Evolutionary conservation across 75 land plant genomes (phyloP).

Genomic region (Ceratopteris richardii): DNA sequence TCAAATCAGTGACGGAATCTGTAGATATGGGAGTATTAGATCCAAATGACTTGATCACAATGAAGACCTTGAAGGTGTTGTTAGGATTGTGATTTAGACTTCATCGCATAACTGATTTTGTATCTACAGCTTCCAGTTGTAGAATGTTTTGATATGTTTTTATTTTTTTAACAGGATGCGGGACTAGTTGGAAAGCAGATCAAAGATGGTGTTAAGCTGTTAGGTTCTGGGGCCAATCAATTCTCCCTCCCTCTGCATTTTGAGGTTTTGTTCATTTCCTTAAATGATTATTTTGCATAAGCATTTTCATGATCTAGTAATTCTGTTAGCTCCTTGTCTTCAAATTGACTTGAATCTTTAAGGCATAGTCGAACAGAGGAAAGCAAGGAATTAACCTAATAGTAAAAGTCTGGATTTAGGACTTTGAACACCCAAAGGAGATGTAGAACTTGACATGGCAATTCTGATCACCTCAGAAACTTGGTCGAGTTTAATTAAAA

Average conservation of each 20-base stretch:
- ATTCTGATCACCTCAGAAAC: too few relatives aligned
- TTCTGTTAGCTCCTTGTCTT: too few relatives aligned
- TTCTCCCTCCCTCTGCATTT: slow-evolving; percentile 81
- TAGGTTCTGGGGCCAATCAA: slow-evolving; percentile 59
- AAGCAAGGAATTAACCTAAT: too few relatives aligned
- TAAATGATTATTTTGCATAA: neutral
- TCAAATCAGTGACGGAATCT: slow-evolving; percentile 60
- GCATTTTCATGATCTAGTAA: neutral
- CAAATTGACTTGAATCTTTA: too few relatives aligned
- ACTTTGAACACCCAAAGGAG: too few relatives aligned
- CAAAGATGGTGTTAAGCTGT: slow-evolving; percentile 76
- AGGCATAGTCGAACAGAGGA: too few relatives aligned
- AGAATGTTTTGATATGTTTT: neutral
- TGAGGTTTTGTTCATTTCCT: slow-evolving; percentile 44
- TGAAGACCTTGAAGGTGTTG: slow-evolving; percentile 84
- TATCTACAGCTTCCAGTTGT: neutral
- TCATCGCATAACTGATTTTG: neutral
- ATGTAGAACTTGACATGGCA: too few relatives aligned
- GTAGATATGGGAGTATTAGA: slow-evolving; percentile 73
- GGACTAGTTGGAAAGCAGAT: slow-evolving; percentile 75
- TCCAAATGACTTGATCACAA: slow-evolving; percentile 75
- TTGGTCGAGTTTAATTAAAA: too few relatives aligned
- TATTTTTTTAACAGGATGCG: slow-evolving; percentile 43
- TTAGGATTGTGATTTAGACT: neutral
- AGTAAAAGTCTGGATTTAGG: too few relatives aligned